Base-by-base conservation (phyloP, 2,329 filamentous ascomycete species). In the Verticillium tricorpus region DNA sequence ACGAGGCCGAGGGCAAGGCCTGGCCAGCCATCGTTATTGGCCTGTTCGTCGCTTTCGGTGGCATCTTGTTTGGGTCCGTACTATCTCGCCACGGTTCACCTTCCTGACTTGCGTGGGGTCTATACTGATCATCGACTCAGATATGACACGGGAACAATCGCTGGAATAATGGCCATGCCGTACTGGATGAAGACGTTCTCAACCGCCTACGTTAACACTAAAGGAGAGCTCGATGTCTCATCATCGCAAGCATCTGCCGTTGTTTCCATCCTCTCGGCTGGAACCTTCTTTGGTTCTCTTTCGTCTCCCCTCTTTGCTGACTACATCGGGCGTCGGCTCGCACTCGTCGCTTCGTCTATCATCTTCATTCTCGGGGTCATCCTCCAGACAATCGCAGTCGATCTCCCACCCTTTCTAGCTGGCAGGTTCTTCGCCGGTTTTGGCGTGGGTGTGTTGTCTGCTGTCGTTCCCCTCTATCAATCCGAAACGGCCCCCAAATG, bases 201-300 rank as follows among this genome's bases (percentile, higher is more conserved):
- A 22, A 86, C 83, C 0, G 83, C 83, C n/a, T 82, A 81, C 67
- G 61, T 66, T 34, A 77, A 84, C 64, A 61, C 74, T 11, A 37
- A 74, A 0, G 80, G 80, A 9, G 67, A 79, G 6, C 75, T 70
- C 5, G 76, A 80, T 64, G 72, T 88, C 35, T 80, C 79, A 2
- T 77, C 88, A 1, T 76, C 79, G 1, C 80, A 86, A 65, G 79
- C 85, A 52, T 89, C 88, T 0, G 78, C 86, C 45, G 86, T 90
- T 63, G 89, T 91, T 34, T 91, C 89, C 6, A 92, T 92, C 67
- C 82, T 93, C 19, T 92, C 89, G 0, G 88, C 87, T 34, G 90
- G 90, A 62, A 92, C 90, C 35, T 93, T 93, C 76, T 88, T 92
- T 66, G 90, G 90, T 50, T 84, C 89, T 14, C 80, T 93, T 19